Conservation (phyloP, 2,329 filamentous ascomycete genomes). For the Hymenoscyphus linearis region DNA sequence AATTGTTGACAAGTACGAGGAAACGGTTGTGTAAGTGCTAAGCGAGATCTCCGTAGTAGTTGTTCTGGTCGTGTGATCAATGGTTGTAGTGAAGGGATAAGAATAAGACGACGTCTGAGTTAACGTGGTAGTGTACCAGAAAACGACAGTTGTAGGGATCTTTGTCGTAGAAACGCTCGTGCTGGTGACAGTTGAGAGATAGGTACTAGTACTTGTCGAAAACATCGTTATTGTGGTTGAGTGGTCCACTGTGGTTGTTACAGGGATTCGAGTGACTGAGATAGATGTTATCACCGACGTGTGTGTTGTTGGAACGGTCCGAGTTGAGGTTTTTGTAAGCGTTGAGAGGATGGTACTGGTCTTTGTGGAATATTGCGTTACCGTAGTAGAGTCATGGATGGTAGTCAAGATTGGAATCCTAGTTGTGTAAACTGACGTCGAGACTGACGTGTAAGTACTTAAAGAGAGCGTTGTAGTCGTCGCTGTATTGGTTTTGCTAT, state of each 20-base stretch:
- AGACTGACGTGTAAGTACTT: neutral
- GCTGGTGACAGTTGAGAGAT: neutral
- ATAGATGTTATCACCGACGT: no score
- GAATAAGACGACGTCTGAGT: neutral
- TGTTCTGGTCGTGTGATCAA: neutral
- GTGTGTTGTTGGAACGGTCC: neutral
- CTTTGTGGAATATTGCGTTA: neutral
- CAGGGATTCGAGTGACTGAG: neutral
- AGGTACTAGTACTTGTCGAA: neutral
- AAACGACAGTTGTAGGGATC: neutral
- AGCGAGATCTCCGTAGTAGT: neutral
- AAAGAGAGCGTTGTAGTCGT: neutral
- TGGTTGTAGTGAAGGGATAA: neutral
- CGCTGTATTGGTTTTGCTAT: no score
- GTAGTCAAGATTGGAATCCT: neutral
- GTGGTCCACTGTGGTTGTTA: neutral
- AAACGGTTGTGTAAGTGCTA: constrained; percentile 3
- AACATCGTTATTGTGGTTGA: neutral
- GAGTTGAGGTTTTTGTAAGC: neutral
- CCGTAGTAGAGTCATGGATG: neutral
- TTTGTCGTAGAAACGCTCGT: neutral
- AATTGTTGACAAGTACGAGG: neutral
- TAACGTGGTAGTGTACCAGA: neutral
- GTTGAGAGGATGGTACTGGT: neutral
- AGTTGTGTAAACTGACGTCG: neutral